Conservation (phyloP, 2,329 filamentous ascomycete genomes). For the Microsporum canis region DNA sequence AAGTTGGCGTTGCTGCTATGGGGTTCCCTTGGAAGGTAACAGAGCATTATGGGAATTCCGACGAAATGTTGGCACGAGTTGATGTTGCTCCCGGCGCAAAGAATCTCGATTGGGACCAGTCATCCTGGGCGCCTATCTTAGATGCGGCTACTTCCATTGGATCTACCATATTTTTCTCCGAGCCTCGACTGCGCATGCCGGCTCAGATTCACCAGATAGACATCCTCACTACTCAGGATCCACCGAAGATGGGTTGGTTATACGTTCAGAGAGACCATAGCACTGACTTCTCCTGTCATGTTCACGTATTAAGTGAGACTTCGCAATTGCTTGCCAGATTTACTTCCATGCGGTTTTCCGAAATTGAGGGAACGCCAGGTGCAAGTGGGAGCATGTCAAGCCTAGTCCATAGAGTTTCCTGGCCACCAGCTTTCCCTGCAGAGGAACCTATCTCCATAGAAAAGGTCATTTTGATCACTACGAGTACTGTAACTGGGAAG, state of each 20-base stretch:
- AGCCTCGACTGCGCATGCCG: background rate
- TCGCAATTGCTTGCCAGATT: background rate
- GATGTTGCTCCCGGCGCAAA: background rate
- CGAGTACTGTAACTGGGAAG: background rate
- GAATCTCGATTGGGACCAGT: background rate
- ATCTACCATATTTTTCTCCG: background rate
- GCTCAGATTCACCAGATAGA: background rate
- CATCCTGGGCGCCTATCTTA: background rate
- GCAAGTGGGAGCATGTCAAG: background rate
- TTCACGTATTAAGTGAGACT: background rate
- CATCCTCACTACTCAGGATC: background rate
- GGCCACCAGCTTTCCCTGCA: background rate
- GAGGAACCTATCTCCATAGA: background rate
- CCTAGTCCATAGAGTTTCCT: background rate
- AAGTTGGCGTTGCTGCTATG: background rate
- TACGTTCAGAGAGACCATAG: background rate
- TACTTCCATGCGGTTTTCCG: background rate
- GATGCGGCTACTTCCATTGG: background rate
- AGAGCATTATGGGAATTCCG: background rate
- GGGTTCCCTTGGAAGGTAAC: background rate
- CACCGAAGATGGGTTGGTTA: background rate
- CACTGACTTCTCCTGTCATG: background rate
- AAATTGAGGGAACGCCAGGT: background rate
- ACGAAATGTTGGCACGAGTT: background rate
- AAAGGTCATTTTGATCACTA: background rate